Evolutionary conservation across 2,329 filamentous ascomycete species (phyloP).

Genomic region (Diaporthe eres): DNA sequence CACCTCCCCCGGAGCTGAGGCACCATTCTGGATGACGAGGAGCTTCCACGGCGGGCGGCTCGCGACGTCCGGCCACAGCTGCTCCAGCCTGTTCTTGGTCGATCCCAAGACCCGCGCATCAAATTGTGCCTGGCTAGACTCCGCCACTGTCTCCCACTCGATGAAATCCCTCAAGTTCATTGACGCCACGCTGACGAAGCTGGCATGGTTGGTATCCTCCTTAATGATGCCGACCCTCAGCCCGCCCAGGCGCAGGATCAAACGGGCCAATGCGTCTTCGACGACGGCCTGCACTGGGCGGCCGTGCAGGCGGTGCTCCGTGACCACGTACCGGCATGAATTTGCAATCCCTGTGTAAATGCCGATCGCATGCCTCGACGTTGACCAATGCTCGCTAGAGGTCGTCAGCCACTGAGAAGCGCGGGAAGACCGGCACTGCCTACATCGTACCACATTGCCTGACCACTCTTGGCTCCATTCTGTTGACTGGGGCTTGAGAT

Average conservation of each 20-base stretch:
- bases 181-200: constrained; percentile 58
- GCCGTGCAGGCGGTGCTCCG: constrained; percentile 38
- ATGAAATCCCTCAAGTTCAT: constrained; percentile 62
- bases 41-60: constrained; percentile 63
- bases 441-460: constrained; percentile 44
- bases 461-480: constrained; percentile 6
- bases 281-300: constrained; percentile 47
- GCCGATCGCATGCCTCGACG: constrained; percentile 61
- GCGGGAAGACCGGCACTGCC: background rate
- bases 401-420: constrained; percentile 18
- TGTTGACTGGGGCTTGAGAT: background rate
- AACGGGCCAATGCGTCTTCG: constrained; percentile 54
- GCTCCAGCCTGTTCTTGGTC: constrained; percentile 57
- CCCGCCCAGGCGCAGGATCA: constrained; percentile 61
- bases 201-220: constrained; percentile 59
- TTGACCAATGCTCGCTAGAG: constrained; percentile 60
- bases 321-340: constrained; percentile 58
- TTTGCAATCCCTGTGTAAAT: constrained; percentile 63
- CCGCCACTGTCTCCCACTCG: constrained; percentile 48
- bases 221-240: constrained; percentile 64
- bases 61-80: constrained; percentile 57
- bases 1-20: constrained; percentile 38
- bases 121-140: constrained; percentile 35
- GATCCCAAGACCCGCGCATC: constrained; percentile 51
- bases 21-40: constrained; percentile 51